Evolutionary conservation across 2,329 filamentous ascomycete genomes (phyloP).

Genomic region (Diaporthe velutina): DNA sequence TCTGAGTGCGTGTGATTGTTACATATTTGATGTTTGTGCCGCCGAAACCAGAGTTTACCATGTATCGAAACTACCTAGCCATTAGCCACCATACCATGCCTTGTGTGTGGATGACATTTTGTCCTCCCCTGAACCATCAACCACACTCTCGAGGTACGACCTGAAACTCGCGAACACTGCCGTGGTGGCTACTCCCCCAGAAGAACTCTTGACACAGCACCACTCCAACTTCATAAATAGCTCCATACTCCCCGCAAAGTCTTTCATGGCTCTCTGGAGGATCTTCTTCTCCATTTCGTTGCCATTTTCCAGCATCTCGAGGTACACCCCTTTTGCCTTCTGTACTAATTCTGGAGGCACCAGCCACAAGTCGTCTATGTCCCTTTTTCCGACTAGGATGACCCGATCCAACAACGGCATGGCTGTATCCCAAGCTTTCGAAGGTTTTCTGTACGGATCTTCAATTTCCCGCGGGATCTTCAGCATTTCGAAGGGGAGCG

Average conservation of each 20-base stretch:
- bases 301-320: neutral
- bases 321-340: neutral
- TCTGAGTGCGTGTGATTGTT: no score
- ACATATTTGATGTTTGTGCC: neutral
- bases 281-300: neutral
- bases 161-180: neutral
- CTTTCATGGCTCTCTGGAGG: neutral
- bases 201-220: neutral
- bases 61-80: neutral
- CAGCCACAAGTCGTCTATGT: neutral
- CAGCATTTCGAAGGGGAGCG: neutral
- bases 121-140: neutral
- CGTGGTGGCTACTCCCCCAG: neutral
- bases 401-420: neutral
- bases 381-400: neutral
- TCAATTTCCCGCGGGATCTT: neutral
- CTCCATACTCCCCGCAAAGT: neutral
- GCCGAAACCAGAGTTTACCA: neutral
- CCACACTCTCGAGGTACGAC: neutral
- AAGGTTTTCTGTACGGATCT: neutral
- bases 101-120: neutral
- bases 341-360: neutral
- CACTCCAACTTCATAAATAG: neutral
- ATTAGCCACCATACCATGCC: neutral
- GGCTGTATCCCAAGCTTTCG: neutral